Base-by-base conservation (phyloP, 192 early-diverging fungal genomes). In the Coemansia sp. region DNA sequence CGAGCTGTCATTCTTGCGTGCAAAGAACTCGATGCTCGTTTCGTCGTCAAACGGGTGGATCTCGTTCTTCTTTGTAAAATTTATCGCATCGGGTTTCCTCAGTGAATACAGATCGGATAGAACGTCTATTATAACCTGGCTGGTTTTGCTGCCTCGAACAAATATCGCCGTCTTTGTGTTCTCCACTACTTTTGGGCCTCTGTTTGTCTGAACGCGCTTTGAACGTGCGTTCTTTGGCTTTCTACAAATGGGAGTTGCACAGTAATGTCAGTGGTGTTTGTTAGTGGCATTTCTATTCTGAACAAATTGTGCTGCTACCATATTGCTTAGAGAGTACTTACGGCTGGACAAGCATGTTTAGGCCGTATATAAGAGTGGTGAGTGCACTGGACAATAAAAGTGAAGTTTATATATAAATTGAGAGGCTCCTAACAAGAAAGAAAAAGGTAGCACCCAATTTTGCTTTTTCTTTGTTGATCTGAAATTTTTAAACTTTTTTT, bases 11-110 rank as follows among this genome's bases (percentile, higher is more conserved):
- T 98, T 98, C 84, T 98, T 99, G 73, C 89, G 87, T n/a, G 92
- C 89, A 65, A 98, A 93, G 63, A 98, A 97, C 82, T 99, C 93
- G 32, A 97, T 82, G 43, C 89, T 88, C 26, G 91, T 89, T 13
- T 94, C 89, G 66, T 98, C 92, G 67, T 99, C 98, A 71, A 99
- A 99, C 37, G 98, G 98, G 47, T 93, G 92, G 65, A 99, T 88
- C 63, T 95, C 90, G 71, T 99, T 98, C 77, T 94, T 96, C 72
- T 95, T 96, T 68, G 87, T 86, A 76, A 99, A 97, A 65, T 92
- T 87, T 57, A 95, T 84, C 9, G 88, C 93, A 58, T 97, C 83
- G 8, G 96, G 92, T 71, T 94, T 93, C 83, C 95, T 96, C 48
- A 99, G 83, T 63, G 89, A 78, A 73, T 92, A 93, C 89, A 99